Conservation (phyloP, 2,329 filamentous ascomycete species). For the Calonectria ilicicola region DNA sequence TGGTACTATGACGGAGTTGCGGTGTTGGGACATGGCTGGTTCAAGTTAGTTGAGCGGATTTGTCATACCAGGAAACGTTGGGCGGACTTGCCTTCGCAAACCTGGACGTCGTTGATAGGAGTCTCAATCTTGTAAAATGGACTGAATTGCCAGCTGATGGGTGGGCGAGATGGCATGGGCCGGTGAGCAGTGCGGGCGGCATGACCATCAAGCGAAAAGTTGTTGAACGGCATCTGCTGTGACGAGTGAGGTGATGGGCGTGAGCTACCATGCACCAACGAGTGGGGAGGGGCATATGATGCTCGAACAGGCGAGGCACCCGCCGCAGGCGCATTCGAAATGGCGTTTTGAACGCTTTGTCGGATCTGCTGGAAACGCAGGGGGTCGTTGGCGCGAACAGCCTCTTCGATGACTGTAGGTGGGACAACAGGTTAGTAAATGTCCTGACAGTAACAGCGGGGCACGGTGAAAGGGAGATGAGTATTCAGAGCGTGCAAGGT, state of each 20-base stretch:
- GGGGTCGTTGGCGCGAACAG: slow-evolving; percentile 50
- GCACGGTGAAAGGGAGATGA: neutral
- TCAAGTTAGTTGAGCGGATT: slow-evolving; percentile 1
- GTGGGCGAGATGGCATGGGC: slow-evolving; percentile 30
- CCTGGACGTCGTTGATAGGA: slow-evolving; percentile 72
- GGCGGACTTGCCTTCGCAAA: slow-evolving; percentile 76
- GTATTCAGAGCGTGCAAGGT: neutral
- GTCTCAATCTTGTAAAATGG: slow-evolving; percentile 84
- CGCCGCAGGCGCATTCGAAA: slow-evolving; percentile 42
- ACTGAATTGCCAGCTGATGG: slow-evolving; percentile 71
- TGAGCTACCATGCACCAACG: slow-evolving; percentile 21
- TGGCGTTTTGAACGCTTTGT: slow-evolving; percentile 54
- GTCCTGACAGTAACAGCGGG: neutral
- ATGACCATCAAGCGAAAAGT: slow-evolving; percentile 25
- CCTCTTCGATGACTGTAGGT: slow-evolving; percentile 56
- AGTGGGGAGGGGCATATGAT: slow-evolving; percentile 23
- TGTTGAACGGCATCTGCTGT: slow-evolving; percentile 35
- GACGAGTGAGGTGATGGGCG: slow-evolving; percentile 26
- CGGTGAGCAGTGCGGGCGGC: slow-evolving; percentile 36
- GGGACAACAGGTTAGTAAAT: slow-evolving; percentile 9
- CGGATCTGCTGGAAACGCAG: slow-evolving; percentile 58
- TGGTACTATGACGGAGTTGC: slow-evolving; percentile 59
- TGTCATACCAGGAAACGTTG: neutral
- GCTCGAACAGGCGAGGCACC: slow-evolving; percentile 32
- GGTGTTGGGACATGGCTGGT: slow-evolving; percentile 67